Percentiles rank a stretch among this genome's conserved stretches.
Conservation (phyloP, 257 asterid genomes). For the Solanum clarkiae region DNA sequence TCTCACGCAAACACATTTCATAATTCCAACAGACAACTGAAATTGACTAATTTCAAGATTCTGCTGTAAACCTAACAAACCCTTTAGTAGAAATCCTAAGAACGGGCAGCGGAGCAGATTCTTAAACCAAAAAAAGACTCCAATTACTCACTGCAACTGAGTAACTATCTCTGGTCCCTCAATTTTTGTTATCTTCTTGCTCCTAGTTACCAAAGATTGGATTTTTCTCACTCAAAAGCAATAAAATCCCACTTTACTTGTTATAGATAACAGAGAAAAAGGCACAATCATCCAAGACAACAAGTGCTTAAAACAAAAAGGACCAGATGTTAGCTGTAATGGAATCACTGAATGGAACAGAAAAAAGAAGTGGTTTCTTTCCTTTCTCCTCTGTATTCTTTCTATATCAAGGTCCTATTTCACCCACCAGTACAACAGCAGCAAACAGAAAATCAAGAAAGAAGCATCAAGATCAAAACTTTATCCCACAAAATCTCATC, state of each 20-base stretch:
- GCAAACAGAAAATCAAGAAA: not conserved
- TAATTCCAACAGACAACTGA: not conserved
- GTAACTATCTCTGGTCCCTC: not conserved
- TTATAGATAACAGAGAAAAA: constrained; percentile 6
- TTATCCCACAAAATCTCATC: constrained; percentile 20
- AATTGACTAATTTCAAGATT: not conserved
- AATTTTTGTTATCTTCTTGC: not conserved
- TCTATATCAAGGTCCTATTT: not conserved
- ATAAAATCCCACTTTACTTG: constrained; percentile 15
- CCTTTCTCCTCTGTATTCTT: constrained; percentile 4
- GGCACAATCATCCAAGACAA: constrained; percentile 25
- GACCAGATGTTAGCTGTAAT: constrained; percentile 3
- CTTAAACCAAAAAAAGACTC: constrained; percentile 8
- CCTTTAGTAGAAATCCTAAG: constrained; percentile 1
- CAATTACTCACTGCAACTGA: not conserved
- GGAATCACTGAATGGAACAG: constrained; percentile 19
- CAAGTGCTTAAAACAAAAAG: constrained; percentile 3
- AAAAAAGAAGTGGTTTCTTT: constrained; percentile 3
- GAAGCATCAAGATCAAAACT: constrained; percentile 28
- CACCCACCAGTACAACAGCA: not conserved
- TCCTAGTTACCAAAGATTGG: not conserved
- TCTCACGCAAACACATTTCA: not conserved
- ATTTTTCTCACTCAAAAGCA: not conserved
- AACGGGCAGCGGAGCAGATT: constrained; percentile 19
- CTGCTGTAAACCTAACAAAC: not conserved